Percentiles rank a stretch among this genome's conserved stretches.
Evolutionary conservation across 129 eudicot genomes (phyloP).

Genomic region (carrot (Daucus carota)): DH1_v3.0 NC_030386.2:28942501-28943000

Average conservation of each 20-base stretch:
- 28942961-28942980: background rate
- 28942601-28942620: conserved; percentile 17
- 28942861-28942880: conserved; percentile 29
- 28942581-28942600: conserved; percentile 40
- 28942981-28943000: background rate
- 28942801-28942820: background rate
- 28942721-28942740: conserved; percentile 42
- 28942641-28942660: conserved; percentile 37
- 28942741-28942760: conserved; percentile 46
- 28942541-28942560: background rate
- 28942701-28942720: conserved; percentile 54
- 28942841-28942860: conserved; percentile 29
- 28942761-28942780: conserved; percentile 18
- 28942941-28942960: conserved; percentile 34
- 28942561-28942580: conserved; percentile 27
- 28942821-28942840: conserved; percentile 35
- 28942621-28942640: conserved; percentile 27
- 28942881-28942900: conserved; percentile 21
- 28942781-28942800: conserved; percentile 32
- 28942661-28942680: conserved; percentile 20
- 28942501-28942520: conserved; percentile 12
- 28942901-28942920: conserved; percentile 20
- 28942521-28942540: conserved; percentile 31
- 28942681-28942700: conserved; percentile 21
- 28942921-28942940: conserved; percentile 13